Evolutionary conservation across 768 basidiomycete species (phyloP).

Genomic region (Postia placenta): DNA sequence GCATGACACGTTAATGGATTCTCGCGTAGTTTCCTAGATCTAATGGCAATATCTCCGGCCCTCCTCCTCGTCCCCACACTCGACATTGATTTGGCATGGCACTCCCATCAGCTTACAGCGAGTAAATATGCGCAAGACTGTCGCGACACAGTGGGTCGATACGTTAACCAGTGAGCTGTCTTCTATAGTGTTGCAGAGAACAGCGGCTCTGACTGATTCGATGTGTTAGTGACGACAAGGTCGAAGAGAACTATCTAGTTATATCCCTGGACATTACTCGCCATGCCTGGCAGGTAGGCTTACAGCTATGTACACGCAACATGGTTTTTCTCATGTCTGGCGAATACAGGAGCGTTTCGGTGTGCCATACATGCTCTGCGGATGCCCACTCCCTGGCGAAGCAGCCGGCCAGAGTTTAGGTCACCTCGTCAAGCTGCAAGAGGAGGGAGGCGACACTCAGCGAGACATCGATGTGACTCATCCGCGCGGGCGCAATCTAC

Average conservation of each 20-base stretch:
- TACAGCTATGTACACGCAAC: no score
- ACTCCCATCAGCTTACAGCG: slow-evolving; percentile 60
- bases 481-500: slow-evolving; percentile 44
- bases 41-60: slow-evolving; percentile 39
- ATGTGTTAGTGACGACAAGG: slow-evolving; percentile 39
- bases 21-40: slow-evolving; percentile 43
- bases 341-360: slow-evolving; percentile 39
- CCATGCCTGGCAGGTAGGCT: slow-evolving; percentile 39
- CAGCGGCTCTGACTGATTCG: no score
- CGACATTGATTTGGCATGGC: slow-evolving; percentile 73
- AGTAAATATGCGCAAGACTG: slow-evolving; percentile 41
- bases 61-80: slow-evolving; percentile 54
- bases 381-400: slow-evolving; percentile 46
- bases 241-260: slow-evolving; percentile 39
- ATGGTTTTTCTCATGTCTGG: no score
- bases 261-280: slow-evolving; percentile 46
- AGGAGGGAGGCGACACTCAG: slow-evolving; percentile 6
- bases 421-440: slow-evolving; percentile 20
- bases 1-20: neutral
- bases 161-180: slow-evolving; percentile 47
- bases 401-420: slow-evolving; percentile 37
- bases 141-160: slow-evolving; percentile 34
- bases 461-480: slow-evolving; percentile 47
- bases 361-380: slow-evolving; percentile 51
- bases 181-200: neutral